These are phyloP conservation scores for Phytophthora hybrid DNA, from an alignment of 352 stramenopile genomes.

Conservation along the genomic window DNA sequence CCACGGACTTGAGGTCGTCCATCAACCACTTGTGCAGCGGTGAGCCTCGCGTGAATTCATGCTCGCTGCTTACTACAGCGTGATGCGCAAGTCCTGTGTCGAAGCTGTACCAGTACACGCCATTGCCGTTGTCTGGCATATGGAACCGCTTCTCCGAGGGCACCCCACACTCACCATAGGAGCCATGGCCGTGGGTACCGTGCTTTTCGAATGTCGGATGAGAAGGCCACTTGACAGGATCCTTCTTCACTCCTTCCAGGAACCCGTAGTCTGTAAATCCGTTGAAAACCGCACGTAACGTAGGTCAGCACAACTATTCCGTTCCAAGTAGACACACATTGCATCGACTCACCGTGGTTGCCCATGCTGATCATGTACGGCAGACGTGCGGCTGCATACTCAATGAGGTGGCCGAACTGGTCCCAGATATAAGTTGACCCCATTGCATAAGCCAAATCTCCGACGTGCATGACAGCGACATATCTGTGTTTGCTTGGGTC, in stretches of 20 bases:
- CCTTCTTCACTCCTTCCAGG: constrained; percentile 41
- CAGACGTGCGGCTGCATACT: constrained; percentile 72
- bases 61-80: constrained; percentile 60
- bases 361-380: constrained; percentile 82
- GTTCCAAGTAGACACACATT: no score
- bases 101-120: constrained; percentile 71
- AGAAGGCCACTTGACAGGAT: constrained; percentile 38
- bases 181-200: constrained; percentile 51
- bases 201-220: constrained; percentile 47
- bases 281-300: not conserved
- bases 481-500: constrained; percentile 57
- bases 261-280: constrained; percentile 52
- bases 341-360: constrained; percentile 48
- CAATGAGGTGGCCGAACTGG: constrained; percentile 83
- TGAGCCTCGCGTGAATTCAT: constrained; percentile 59
- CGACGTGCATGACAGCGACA: constrained; percentile 80
- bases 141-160: constrained; percentile 75
- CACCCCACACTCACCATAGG: constrained; percentile 88
- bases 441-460: constrained; percentile 82
- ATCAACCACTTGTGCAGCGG: constrained; percentile 61
- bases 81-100: constrained; percentile 65
- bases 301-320: not conserved
- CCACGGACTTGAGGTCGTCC: constrained; percentile 53
- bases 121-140: constrained; percentile 72
- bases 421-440: constrained; percentile 86